Base-by-base conservation (phyloP, 345 rosid species). In the Moricandia moricandioides region DNA sequence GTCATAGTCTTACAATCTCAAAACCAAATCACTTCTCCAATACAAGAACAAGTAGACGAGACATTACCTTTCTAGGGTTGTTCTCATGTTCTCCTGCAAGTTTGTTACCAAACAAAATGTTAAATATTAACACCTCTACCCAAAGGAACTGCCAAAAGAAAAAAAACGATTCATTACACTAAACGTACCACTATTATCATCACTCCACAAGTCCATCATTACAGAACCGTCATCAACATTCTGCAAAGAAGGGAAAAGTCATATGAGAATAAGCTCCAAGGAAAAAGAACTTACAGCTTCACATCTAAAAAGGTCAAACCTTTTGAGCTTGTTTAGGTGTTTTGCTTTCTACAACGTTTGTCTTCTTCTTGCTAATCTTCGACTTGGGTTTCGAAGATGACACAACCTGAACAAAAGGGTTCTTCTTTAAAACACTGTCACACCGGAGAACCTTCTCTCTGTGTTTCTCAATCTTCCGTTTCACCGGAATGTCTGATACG, bases 391-490 rank as follows among this genome's bases (percentile, higher is more conserved):
- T 83, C 0, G 99, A 87, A 63, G 97, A 90, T 4, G 90, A 85
- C 45, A 95, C 89, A 0, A 78, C 47, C 74, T 79, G 77, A 27
- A 92, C 93, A 83, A 89, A 92, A 1, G 96, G 92, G 70, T 95
- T 95, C 78, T 84, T 86, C 77, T 86, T 85, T 24, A 95, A 80
- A 17, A 85, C 43, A 69, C 91, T 89, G 35, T 95, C 99, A 58
- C 74, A 77, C 4, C 82, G 79, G 2, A 92, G 89, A 4, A 90
- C 89, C 69, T 81, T 92, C 39, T 86, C 93, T 55, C 92, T 86
- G 26, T 78, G 82, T 64, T 95, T 95, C 83, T 90, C 96, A 74
- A 90, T 95, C 86, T 92, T 92, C 40, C 88, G 79, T 81, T 79
- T 89, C 75, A 84, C 96, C 8, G 90, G 86, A 58, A 95, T 84